Base-by-base conservation (phyloP, 139 green algal genomes). In the Micractinium conductrix region DNA sequence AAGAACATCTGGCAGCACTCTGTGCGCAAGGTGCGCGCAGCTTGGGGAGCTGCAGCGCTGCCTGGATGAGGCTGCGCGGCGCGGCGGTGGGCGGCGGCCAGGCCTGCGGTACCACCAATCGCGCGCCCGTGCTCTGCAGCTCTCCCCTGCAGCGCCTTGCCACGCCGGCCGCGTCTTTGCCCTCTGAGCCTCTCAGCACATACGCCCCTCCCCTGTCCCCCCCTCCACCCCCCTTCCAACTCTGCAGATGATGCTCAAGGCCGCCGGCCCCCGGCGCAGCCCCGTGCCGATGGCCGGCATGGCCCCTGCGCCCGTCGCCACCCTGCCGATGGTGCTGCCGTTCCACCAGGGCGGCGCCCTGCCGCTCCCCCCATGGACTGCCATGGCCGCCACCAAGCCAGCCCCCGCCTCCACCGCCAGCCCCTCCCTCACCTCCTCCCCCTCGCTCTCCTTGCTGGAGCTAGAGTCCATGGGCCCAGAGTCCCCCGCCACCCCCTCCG, bases 1-100 rank as follows among this genome's bases (percentile, higher is more conserved):
- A 89, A 89, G 30, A 97, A 96, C 83, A 96, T 97, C 63, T 97
- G 94, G 94, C 94, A 97, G 89, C 94, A 97, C 80, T 91, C 92
- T 74, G 93, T 96, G 78, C 93, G 93, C 69, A 93, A 91, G 87
- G 91, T 95, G 76, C 84, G 79, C 7, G n/a, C 6, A n/a, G 33
- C 14, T 10, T 17, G 33, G 48, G 48, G 21, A n/a, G 69, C 24
- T n/a, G 16, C 21, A 16, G 40, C 16, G 35, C 33, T 33, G 67
- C 33, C 67, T 33, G 71, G 37, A 12, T 48, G 68, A 12, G 19
- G 68, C n/a, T 10, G 65, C 19, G 33, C 19, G n/a, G n/a, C n/a
- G n/a, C n/a, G n/a, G n/a, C n/a, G n/a, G n/a, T n/a, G n/a, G n/a
- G n/a, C n/a, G n/a, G n/a, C n/a, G n/a, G n/a, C n/a, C n/a, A n/a